Evolutionary conservation across 2,329 filamentous ascomycete genomes (phyloP).

Genomic region (Penicillium sp.): DNA sequence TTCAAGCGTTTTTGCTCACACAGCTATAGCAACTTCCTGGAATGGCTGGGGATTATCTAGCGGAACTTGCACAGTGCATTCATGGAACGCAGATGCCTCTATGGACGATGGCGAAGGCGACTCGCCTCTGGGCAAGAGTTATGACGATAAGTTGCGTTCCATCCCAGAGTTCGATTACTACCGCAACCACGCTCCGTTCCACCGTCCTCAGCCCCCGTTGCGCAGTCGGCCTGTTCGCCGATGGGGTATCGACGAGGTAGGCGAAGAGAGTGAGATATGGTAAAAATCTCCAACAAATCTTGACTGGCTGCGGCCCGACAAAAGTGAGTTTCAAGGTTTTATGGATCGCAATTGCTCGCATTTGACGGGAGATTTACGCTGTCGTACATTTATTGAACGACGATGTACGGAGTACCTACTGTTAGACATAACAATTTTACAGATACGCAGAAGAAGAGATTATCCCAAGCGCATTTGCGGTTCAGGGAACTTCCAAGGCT

Average conservation of each 20-base stretch:
- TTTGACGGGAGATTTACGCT: too few relatives aligned
- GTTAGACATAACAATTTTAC: too few relatives aligned
- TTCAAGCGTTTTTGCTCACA: conserved; percentile 3
- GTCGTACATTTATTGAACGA: too few relatives aligned
- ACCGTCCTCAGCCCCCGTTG: conserved; percentile 15
- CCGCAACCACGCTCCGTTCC: conserved; percentile 20
- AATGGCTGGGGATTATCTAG: conserved; percentile 73
- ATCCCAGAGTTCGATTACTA: conserved; percentile 48
- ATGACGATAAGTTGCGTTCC: conserved; percentile 61
- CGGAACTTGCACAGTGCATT: conserved; percentile 77
- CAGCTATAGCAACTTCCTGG: conserved; percentile 70
- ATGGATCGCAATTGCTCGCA: not conserved
- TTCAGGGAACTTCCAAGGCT: not conserved
- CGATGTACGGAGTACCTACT: too few relatives aligned
- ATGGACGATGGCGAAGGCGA: conserved; percentile 71
- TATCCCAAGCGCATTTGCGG: too few relatives aligned
- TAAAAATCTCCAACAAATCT: not conserved
- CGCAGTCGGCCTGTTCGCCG: conserved; percentile 26
- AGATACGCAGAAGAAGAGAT: too few relatives aligned
- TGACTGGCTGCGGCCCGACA: not conserved
- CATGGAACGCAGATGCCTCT: conserved; percentile 68
- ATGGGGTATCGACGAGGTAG: conserved; percentile 7
- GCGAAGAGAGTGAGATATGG: conserved; percentile 14
- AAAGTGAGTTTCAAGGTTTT: not conserved
- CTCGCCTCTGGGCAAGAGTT: conserved; percentile 59